These are phyloP conservation scores for Drosera spatulata DNA, from an alignment of 179 eudicot species.

Conservation along the genomic window DNA sequence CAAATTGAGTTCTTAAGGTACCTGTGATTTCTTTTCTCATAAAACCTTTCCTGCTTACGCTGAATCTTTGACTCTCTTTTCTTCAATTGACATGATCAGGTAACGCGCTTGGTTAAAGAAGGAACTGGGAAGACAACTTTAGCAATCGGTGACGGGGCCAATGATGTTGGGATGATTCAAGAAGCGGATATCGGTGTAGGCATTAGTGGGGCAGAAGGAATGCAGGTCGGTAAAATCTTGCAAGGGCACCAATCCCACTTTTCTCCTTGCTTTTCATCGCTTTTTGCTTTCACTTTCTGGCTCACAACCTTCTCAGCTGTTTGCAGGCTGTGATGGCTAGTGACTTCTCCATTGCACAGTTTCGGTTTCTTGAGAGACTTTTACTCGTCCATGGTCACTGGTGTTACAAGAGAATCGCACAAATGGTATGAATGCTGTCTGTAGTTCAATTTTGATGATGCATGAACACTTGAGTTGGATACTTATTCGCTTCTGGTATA, in stretches of 20 bases:
- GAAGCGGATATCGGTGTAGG: slow-evolving; percentile 18
- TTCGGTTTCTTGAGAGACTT: slow-evolving; percentile 89
- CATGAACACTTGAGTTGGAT: too few relatives aligned
- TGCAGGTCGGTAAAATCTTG: slow-evolving; percentile 64
- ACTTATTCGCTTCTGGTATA: too few relatives aligned
- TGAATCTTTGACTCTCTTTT: too few relatives aligned
- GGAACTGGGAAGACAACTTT: slow-evolving; percentile 94
- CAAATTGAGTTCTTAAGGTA: too few relatives aligned
- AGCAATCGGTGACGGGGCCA: slow-evolving; percentile 98
- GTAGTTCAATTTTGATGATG: too few relatives aligned
- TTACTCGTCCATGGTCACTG: slow-evolving; percentile 7
- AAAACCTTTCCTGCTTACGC: too few relatives aligned
- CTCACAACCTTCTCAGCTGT: slow-evolving; percentile 31
- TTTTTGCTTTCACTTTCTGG: slow-evolving; percentile 3
- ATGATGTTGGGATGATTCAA: slow-evolving; percentile 99
- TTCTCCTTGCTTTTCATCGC: not conserved
- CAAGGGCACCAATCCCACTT: not conserved
- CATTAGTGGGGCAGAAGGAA: slow-evolving; percentile 27
- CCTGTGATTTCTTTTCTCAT: too few relatives aligned
- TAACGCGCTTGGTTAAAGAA: slow-evolving; percentile 89
- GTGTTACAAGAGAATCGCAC: slow-evolving; percentile 24
- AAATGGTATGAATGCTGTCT: slow-evolving; percentile 32
- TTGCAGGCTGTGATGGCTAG: slow-evolving; percentile 99
- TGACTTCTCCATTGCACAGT: slow-evolving; percentile 94
- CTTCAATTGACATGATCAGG: slow-evolving; percentile 19